A percentile compares a stretch with the other conserved stretches of the same genome.
Conservation (phyloP, 2,329 filamentous ascomycete species). For the Botrytis paeoniae region DNA sequence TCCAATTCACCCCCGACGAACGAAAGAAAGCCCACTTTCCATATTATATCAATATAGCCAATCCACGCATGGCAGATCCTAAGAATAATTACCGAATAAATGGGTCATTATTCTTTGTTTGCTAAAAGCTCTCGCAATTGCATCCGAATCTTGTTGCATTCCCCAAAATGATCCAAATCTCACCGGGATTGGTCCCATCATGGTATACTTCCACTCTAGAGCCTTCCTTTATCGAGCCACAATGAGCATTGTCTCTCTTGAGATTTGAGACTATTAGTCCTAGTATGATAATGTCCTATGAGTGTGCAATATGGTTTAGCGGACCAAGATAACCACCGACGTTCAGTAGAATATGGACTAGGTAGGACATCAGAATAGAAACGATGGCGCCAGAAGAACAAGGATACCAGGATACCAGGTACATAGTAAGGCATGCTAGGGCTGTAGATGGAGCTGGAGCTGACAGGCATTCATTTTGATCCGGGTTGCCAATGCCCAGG, state of each 20-base stretch:
- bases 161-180: slow-evolving; percentile 12
- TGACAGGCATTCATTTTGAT: slow-evolving; percentile 35
- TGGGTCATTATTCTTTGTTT: slow-evolving; percentile 10
- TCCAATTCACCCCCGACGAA: slow-evolving; percentile 3
- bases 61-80: slow-evolving; percentile 16
- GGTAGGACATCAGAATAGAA: slow-evolving; percentile 32
- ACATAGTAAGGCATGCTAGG: slow-evolving; percentile 28
- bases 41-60: slow-evolving; percentile 12
- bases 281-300: not conserved
- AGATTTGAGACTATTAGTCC: slow-evolving; percentile 7
- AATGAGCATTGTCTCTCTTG: slow-evolving; percentile 13
- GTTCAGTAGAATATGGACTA: slow-evolving; percentile 18
- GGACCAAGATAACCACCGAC: slow-evolving; percentile 15
- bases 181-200: slow-evolving; percentile 10
- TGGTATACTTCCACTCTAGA: not conserved
- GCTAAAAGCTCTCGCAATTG: not conserved
- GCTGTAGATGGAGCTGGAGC: slow-evolving; percentile 31
- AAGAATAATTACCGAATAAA: slow-evolving; percentile 19
- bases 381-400: slow-evolving; percentile 30
- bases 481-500: slow-evolving; percentile 28
- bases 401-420: slow-evolving; percentile 27
- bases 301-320: slow-evolving; percentile 4
- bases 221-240: slow-evolving; percentile 5
- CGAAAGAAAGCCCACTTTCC: slow-evolving; percentile 12
- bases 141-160: not conserved